These are phyloP conservation scores for Nematocida sp. DNA, from an alignment of 371 early-diverging fungal species.

Conservation along the genomic window DNA sequence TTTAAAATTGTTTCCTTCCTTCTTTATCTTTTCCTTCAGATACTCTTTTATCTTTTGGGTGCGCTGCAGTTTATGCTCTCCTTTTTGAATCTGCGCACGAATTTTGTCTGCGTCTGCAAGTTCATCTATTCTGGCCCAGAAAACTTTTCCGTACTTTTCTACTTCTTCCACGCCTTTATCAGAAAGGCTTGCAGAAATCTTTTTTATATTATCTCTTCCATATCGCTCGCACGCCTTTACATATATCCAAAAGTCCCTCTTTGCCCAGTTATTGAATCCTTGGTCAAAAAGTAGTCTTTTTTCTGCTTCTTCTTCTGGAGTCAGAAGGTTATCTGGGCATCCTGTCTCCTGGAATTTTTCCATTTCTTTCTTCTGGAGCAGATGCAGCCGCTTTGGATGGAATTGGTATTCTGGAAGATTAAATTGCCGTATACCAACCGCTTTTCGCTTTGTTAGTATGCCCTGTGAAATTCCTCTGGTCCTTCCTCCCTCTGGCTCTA, in stretches of 20 bases:
- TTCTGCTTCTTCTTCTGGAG: conserved; percentile 79
- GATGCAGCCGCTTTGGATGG: conserved; percentile 76
- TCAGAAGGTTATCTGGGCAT: conserved; percentile 75
- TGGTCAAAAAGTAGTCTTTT: conserved; percentile 76
- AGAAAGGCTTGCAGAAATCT: conserved; percentile 49
- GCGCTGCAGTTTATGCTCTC: conserved; percentile 40
- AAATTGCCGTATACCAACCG: conserved; percentile 52
- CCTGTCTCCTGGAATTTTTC: conserved; percentile 68
- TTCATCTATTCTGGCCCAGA: conserved; percentile 65
- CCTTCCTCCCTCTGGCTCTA: conserved; percentile 23
- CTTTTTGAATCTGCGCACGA: conserved; percentile 53
- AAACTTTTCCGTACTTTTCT: conserved; percentile 63
- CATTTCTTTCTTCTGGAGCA: conserved; percentile 78
- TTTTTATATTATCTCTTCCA: conserved; percentile 73
- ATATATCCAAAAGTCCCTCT: conserved; percentile 82
- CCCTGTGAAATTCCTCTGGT: conserved; percentile 32
- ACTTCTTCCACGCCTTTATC: conserved; percentile 62
- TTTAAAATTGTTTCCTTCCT: conserved; percentile 46
- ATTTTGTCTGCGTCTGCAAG: conserved; percentile 66
- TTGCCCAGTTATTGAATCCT: conserved; percentile 86
- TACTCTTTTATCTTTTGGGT: conserved; percentile 57
- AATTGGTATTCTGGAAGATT: conserved; percentile 81
- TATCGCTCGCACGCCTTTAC: conserved; percentile 81
- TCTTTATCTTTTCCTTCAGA: conserved; percentile 50
- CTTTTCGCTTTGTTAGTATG: conserved; percentile 37